phyloP scores from a whole-genome alignment of 805 yeast genomes.

The Teunomyces atbi region DNA sequence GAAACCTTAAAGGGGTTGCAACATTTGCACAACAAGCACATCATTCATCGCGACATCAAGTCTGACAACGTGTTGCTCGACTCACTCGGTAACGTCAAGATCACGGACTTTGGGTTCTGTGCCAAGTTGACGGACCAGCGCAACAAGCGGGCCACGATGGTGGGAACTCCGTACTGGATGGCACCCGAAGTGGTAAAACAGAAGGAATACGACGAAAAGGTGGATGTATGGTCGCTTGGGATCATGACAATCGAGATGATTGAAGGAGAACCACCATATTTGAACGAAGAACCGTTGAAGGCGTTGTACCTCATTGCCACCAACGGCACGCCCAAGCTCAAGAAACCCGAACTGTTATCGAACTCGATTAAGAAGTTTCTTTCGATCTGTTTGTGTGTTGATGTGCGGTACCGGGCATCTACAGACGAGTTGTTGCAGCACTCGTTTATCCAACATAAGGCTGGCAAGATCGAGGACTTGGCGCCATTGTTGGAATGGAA shows the following conservation, averaged over 20 bases:
- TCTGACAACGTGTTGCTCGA: conserved; percentile 46
- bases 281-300: conserved; percentile 75
- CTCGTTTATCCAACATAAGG: conserved; percentile 58
- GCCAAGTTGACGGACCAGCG: conserved; percentile 75
- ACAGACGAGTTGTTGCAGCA: conserved; percentile 86
- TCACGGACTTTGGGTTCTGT: conserved; percentile 47
- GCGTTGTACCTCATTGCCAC: conserved; percentile 77
- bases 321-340: conserved; percentile 76
- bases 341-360: conserved; percentile 65
- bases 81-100: conserved; percentile 43
- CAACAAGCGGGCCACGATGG: conserved; percentile 79
- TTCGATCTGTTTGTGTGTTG: conserved; percentile 90
- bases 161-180: conserved; percentile 90
- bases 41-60: conserved; percentile 67
- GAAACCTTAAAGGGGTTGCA: conserved; percentile 91
- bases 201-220: conserved; percentile 78
- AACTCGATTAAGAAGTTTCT: conserved; percentile 80
- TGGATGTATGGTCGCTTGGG: conserved; percentile 81
- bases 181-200: conserved; percentile 84
- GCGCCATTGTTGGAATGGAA: conserved; percentile 57
- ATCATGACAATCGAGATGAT: conserved; percentile 88
- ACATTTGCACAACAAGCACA: conserved; percentile 86
- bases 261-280: conserved; percentile 81
- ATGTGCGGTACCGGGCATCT: conserved; percentile 85
- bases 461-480: conserved; percentile 59